Conservation (phyloP, 2,329 filamentous ascomycete species). For the Colletotrichum plurivorum region DNA sequence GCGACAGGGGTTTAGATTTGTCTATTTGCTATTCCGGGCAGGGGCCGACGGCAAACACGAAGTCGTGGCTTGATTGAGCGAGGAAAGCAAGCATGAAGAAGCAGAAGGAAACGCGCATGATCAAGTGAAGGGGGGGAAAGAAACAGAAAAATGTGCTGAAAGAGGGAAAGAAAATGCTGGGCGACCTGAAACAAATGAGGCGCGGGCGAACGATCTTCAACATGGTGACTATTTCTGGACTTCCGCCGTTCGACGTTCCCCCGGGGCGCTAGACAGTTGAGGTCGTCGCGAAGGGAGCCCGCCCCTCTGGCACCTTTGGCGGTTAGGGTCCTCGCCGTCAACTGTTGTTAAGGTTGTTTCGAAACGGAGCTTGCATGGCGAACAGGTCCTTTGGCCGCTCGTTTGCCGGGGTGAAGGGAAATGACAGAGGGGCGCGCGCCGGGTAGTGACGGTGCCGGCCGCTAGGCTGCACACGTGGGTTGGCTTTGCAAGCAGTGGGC, state of each 20-base stretch:
- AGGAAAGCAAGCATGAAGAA: neutral
- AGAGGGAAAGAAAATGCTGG: neutral
- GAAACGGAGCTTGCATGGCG: constrained; percentile 35
- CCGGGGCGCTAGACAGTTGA: constrained; percentile 25
- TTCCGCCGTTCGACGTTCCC: constrained; percentile 5
- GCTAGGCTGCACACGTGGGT: constrained; percentile 23
- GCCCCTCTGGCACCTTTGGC: constrained; percentile 4
- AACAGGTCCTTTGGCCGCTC: constrained; percentile 25
- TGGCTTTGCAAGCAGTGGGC: neutral
- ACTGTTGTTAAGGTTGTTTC: constrained; percentile 38
- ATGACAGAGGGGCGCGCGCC: constrained; percentile 32
- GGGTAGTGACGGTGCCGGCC: constrained; percentile 28
- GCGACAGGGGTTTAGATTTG: constrained; percentile 29
- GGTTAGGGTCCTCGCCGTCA: constrained; percentile 11
- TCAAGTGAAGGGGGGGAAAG: neutral
- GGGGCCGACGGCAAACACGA: constrained; percentile 28
- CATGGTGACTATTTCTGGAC: constrained; percentile 12
- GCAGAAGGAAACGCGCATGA: neutral
- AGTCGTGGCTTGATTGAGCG: constrained; percentile 13
- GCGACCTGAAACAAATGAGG: constrained; percentile 37
- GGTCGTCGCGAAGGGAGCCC: constrained; percentile 11
- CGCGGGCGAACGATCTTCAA: constrained; percentile 25
- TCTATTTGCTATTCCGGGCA: constrained; percentile 35
- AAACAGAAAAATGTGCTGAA: neutral
- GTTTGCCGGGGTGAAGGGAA: constrained; percentile 25